phyloP scores from a whole-genome alignment of 257 asterid species.

The Rhazya stricta region DNA sequence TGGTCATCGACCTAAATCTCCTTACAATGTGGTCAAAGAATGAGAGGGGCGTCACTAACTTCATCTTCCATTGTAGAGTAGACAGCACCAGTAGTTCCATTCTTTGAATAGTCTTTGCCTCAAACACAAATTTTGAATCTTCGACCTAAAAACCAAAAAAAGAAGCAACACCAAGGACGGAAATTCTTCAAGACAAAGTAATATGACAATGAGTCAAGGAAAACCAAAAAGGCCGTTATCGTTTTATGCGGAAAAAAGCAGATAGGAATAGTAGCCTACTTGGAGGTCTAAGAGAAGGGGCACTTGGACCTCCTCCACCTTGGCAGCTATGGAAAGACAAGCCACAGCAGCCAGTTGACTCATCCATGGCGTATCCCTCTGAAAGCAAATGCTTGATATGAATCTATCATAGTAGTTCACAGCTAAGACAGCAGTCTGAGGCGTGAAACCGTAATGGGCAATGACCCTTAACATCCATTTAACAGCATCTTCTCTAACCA shows the following conservation, averaged over 20 bases:
- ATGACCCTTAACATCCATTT: constrained; percentile 69
- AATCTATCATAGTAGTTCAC: constrained; percentile 68
- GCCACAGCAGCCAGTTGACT: constrained; percentile 87
- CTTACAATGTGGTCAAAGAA: constrained; percentile 78
- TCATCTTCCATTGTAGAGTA: constrained; percentile 77
- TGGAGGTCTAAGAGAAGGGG: constrained; percentile 83
- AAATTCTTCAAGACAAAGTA: neutral
- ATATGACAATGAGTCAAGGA: constrained; percentile 7
- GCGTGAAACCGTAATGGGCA: constrained; percentile 51
- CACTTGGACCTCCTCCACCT: constrained; percentile 88
- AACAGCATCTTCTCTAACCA: constrained; percentile 54
- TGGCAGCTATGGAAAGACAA: constrained; percentile 93
- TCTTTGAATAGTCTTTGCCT: constrained; percentile 81
- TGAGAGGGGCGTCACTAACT: constrained; percentile 75
- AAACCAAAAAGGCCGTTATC: neutral
- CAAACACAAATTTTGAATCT: constrained; percentile 62
- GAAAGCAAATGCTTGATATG: constrained; percentile 48
- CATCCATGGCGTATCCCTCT: constrained; percentile 95
- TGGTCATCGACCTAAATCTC: constrained; percentile 51
- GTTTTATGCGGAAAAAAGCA: neutral
- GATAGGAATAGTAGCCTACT: constrained; percentile 32
- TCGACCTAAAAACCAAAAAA: constrained; percentile 45
- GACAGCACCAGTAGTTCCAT: constrained; percentile 83
- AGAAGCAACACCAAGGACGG: constrained; percentile 19
- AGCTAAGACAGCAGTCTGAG: constrained; percentile 62